A percentile compares a stretch with the other conserved stretches of the same genome.
Evolutionary conservation across 192 early-diverging fungal species (phyloP).

Genomic region (Obelidium mucronatum): DNA sequence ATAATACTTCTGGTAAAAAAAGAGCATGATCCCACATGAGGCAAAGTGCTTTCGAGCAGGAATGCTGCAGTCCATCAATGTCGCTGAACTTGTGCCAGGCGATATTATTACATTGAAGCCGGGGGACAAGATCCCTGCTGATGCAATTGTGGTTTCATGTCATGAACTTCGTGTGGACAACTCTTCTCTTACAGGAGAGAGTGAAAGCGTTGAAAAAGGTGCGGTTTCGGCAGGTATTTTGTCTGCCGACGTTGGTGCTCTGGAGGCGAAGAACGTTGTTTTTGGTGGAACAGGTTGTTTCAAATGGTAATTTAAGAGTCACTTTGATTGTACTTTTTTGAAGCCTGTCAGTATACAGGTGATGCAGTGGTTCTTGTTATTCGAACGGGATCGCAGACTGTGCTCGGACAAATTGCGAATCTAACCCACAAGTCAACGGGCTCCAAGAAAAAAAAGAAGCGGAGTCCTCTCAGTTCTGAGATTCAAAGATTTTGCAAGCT

Average conservation of each 20-base stretch:
- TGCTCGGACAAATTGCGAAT: constrained; percentile 56
- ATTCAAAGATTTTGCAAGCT: constrained; percentile 58
- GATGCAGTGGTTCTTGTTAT: constrained; percentile 60
- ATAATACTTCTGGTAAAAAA: no score
- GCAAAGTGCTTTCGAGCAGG: constrained; percentile 46
- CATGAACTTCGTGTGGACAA: constrained; percentile 58
- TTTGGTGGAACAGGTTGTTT: constrained; percentile 54
- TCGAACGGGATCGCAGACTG: constrained; percentile 55
- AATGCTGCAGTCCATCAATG: constrained; percentile 20
- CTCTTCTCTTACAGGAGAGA: constrained; percentile 60
- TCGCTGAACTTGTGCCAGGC: constrained; percentile 50
- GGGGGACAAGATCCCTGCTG: constrained; percentile 57
- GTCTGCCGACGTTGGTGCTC: constrained; percentile 34
- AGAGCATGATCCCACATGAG: constrained; percentile 52
- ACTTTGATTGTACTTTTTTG: constrained; percentile 4
- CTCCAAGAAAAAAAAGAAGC: constrained; percentile 28
- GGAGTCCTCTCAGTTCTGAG: constrained; percentile 53
- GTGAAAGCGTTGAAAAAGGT: constrained; percentile 44
- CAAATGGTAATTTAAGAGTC: constrained; percentile 31
- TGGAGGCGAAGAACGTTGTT: constrained; percentile 57
- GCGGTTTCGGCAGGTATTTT: constrained; percentile 29
- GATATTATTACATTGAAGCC: constrained; percentile 49
- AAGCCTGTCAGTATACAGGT: constrained; percentile 19
- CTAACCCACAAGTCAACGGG: constrained; percentile 38
- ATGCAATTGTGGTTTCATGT: constrained; percentile 44